Evolutionary conservation across 1,284 basidiomycete genomes (phyloP).

Genomic region (Grifola frondosa): DNA sequence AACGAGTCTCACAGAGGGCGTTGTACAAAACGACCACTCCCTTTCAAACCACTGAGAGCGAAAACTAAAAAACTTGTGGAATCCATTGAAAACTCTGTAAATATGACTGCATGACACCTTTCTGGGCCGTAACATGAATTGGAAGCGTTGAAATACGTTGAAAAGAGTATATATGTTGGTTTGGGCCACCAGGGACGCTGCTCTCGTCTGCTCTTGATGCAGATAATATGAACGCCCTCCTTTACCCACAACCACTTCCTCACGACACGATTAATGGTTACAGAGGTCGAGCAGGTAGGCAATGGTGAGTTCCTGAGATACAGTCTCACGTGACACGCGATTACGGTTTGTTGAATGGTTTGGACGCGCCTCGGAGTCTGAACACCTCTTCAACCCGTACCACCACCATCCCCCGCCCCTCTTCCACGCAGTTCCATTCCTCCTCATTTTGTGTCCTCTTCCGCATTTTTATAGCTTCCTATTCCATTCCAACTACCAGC

Average conservation of each 20-base stretch:
- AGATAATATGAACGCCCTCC: too few species aligned
- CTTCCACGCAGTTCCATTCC: conserved; percentile 20
- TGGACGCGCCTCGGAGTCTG: conserved; percentile 57
- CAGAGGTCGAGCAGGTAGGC: too few species aligned
- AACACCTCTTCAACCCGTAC: conserved; percentile 52
- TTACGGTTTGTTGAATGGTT: conserved; percentile 50
- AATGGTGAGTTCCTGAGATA: conserved; percentile 23
- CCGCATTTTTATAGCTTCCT: conserved; percentile 21
- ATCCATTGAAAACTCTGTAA: not conserved
- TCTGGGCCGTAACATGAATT: conserved; percentile 9
- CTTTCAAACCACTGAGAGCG: too few species aligned
- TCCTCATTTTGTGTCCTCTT: conserved; percentile 24
- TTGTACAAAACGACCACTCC: conserved; percentile 6
- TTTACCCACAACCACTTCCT: too few species aligned
- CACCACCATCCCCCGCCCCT: conserved; percentile 44
- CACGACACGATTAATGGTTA: too few species aligned
- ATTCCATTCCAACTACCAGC: conserved; percentile 22
- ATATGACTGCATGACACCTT: conserved; percentile 5
- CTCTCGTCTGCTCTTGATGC: too few species aligned
- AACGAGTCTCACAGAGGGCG: conserved; percentile 28
- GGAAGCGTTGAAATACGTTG: conserved; percentile 1
- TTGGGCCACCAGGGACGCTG: conserved; percentile 9
- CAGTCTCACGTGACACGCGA: conserved; percentile 40
- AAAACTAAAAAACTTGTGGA: too few species aligned
- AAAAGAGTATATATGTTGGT: conserved; percentile 16